These are phyloP conservation scores for Tetragonia tetragonoides DNA, from an alignment of 148 eudicot genomes.

Conservation along the genomic window DNA sequence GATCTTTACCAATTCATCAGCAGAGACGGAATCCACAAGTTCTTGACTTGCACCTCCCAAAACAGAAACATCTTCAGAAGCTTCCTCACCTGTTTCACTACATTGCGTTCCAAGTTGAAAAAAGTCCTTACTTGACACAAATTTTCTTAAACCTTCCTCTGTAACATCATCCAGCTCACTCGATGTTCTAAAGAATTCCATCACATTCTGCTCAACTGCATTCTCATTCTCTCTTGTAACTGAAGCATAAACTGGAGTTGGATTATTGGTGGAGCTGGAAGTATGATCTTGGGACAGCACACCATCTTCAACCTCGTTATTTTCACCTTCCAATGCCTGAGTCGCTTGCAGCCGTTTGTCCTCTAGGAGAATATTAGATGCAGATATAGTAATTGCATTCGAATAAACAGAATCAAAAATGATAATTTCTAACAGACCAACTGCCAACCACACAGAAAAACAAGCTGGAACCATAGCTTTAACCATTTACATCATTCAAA, in stretches of 20 bases:
- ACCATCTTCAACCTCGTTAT: conserved; percentile 16
- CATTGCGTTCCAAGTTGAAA: conserved; percentile 9
- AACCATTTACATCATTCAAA: not conserved
- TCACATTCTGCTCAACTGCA: conserved; percentile 17
- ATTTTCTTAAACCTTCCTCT: conserved; percentile 19
- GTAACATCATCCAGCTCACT: conserved; percentile 19
- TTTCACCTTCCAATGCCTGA: conserved; percentile 22
- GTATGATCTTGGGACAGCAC: conserved; percentile 19
- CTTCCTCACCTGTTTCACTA: conserved; percentile 23
- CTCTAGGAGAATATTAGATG: conserved; percentile 16
- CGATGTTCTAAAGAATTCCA: conserved; percentile 13
- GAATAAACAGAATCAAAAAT: not conserved
- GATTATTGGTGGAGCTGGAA: conserved; percentile 15
- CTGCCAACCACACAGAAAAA: not conserved
- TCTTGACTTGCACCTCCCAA: conserved; percentile 13
- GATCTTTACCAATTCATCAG: conserved; percentile 17
- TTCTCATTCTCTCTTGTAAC: conserved; percentile 24
- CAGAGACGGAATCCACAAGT: conserved; percentile 15
- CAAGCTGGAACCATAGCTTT: not conserved
- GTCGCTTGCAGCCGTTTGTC: conserved; percentile 9
- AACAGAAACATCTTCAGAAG: conserved; percentile 24
- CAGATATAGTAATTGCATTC: conserved; percentile 31
- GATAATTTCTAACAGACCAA: not conserved
- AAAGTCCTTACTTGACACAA: conserved; percentile 7
- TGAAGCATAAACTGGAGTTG: conserved; percentile 18